These are phyloP conservation scores for Trichoderma simmonsii DNA, from an alignment of 2,329 filamentous ascomycete genomes.

Conservation along the genomic window DNA sequence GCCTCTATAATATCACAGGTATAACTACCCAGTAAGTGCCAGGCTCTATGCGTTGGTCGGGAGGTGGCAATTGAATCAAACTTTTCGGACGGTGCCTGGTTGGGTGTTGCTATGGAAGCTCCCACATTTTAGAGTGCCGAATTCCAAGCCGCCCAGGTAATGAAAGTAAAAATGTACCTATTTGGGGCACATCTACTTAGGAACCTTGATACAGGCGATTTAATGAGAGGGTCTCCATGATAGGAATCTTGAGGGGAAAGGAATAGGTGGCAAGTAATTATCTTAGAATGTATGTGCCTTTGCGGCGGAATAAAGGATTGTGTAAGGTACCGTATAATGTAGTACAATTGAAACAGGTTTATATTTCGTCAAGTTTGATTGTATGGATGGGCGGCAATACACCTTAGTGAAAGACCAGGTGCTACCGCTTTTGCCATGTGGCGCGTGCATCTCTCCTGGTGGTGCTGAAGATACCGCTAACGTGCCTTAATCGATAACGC, in stretches of 20 bases:
- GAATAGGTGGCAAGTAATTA: neutral
- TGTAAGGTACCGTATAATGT: no score
- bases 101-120: neutral
- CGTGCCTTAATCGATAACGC: conserved; percentile 11
- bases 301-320: neutral
- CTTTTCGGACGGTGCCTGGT: neutral
- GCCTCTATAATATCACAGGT: no score
- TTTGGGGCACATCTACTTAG: neutral
- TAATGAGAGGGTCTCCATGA: neutral
- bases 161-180: neutral
- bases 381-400: neutral
- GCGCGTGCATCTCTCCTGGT: neutral
- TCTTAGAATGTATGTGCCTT: no score
- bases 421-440: neutral
- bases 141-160: neutral
- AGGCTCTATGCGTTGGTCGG: neutral
- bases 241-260: neutral
- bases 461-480: neutral
- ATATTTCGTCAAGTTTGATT: neutral
- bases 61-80: neutral
- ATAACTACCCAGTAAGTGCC: neutral
- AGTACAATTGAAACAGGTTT: no score
- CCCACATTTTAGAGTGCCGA: neutral
- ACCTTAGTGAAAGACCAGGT: neutral
- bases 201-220: neutral